These are phyloP conservation scores for Exsudoporus floridanus DNA, from an alignment of 1,284 basidiomycete genomes.

Conservation along the genomic window DNA sequence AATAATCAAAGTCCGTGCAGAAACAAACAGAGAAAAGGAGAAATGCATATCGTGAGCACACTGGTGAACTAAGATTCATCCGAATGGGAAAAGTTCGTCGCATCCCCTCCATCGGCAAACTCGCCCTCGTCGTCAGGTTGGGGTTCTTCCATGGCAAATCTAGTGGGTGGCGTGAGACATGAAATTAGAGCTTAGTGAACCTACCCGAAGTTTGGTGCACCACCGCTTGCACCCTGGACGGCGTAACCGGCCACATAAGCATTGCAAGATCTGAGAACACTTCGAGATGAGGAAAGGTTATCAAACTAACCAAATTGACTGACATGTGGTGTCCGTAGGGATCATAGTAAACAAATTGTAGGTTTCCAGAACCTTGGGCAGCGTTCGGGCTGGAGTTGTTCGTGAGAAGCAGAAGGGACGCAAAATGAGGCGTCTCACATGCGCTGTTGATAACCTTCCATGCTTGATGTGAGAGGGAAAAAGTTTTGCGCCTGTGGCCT, in stretches of 20 bases:
- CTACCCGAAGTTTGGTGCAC: slow-evolving; percentile 16
- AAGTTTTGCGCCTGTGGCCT: slow-evolving; percentile 11
- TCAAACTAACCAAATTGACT: slow-evolving; percentile 2
- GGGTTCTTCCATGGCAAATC: slow-evolving; percentile 11
- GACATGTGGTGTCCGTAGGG: slow-evolving; percentile 16
- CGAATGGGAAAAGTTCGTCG: background rate
- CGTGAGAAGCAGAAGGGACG: background rate
- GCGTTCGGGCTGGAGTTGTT: slow-evolving; percentile 9
- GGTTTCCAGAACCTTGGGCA: slow-evolving; percentile 1
- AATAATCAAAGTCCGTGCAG: slow-evolving; percentile 6
- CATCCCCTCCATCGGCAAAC: slow-evolving; percentile 6
- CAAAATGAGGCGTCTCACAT: slow-evolving; percentile 14
- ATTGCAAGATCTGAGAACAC: slow-evolving; percentile 2
- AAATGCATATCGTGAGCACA: background rate
- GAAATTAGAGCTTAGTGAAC: slow-evolving; percentile 10
- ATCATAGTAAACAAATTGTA: slow-evolving; percentile 3
- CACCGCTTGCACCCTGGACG: background rate
- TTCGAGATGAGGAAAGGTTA: slow-evolving; percentile 4
- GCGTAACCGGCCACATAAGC: slow-evolving; percentile 11
- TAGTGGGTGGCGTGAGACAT: slow-evolving; percentile 19
- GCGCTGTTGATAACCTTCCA: slow-evolving; percentile 10
- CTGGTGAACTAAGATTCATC: slow-evolving; percentile 13
- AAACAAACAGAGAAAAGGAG: background rate
- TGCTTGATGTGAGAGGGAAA: background rate
- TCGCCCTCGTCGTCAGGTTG: background rate